phyloP scores from a whole-genome alignment of 129 eudicot genomes.

The Mikania micrantha region DNA sequence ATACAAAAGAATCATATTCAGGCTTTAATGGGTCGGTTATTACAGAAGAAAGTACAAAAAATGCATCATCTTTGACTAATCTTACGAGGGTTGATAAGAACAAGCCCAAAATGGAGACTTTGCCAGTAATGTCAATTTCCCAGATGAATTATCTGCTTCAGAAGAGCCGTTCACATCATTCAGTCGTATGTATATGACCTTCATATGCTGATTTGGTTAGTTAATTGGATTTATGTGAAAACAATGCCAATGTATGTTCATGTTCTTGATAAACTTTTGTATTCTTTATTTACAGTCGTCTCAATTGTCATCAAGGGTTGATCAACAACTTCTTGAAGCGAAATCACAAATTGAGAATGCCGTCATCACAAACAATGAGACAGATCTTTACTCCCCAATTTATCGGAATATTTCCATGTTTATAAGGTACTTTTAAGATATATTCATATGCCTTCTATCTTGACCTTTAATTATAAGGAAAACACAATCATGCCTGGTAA shows the following conservation, averaged over 20 bases:
- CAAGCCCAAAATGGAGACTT: slow-evolving; percentile 6
- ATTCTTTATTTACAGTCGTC: slow-evolving; percentile 27
- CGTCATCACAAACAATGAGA: slow-evolving; percentile 8
- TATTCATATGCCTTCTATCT: neutral
- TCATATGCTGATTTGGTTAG: slow-evolving; percentile 16
- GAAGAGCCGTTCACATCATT: slow-evolving; percentile 26
- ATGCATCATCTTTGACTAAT: neutral
- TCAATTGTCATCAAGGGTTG: slow-evolving; percentile 22
- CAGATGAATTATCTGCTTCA: slow-evolving; percentile 51
- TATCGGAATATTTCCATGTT: slow-evolving; percentile 48
- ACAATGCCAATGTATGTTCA: neutral
- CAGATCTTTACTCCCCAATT: slow-evolving; percentile 37
- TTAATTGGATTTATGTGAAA: slow-evolving; percentile 5
- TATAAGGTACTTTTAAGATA: slow-evolving; percentile 37
- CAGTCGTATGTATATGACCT: slow-evolving; percentile 40
- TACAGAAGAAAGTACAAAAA: neutral
- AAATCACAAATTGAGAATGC: slow-evolving; percentile 42
- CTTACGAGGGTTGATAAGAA: slow-evolving; percentile 11
- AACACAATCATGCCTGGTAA: too few species aligned
- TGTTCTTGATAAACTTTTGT: neutral
- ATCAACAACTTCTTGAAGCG: slow-evolving; percentile 31
- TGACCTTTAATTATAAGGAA: neutral
- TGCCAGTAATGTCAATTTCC: slow-evolving; percentile 39
- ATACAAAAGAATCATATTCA: slow-evolving; percentile 4
- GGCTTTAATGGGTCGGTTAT: neutral